A percentile compares a stretch with the other conserved stretches of the same genome.
Conservation (phyloP, 2,329 filamentous ascomycete genomes). For the Sporothrix humicola region DNA sequence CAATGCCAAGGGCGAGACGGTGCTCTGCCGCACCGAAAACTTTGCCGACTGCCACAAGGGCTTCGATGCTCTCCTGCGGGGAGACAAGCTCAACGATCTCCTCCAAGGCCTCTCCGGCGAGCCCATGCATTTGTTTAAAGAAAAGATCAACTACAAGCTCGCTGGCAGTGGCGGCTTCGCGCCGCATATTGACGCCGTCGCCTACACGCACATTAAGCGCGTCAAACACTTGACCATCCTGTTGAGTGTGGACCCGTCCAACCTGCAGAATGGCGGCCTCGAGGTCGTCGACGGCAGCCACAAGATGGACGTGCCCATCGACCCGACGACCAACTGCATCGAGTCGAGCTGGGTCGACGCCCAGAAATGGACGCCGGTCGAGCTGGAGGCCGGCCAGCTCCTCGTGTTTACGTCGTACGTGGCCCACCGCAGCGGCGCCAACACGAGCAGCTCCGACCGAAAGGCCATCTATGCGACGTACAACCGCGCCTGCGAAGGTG, state of each 20-base stretch:
- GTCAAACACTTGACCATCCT: slow-evolving; percentile 32
- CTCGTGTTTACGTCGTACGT: slow-evolving; percentile 29
- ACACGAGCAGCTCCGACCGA: slow-evolving; percentile 29
- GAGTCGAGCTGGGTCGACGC: slow-evolving; percentile 17
- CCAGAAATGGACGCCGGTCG: slow-evolving; percentile 17
- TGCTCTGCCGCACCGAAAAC: slow-evolving; percentile 32
- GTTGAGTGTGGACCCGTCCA: slow-evolving; percentile 25
- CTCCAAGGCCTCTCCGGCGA: background rate
- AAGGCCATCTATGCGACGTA: slow-evolving; percentile 31
- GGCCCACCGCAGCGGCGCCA: slow-evolving; percentile 30
- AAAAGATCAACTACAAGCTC: slow-evolving; percentile 21
- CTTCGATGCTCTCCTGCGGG: slow-evolving; percentile 12
- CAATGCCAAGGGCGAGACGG: slow-evolving; percentile 25
- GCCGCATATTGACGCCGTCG: slow-evolving; percentile 30
- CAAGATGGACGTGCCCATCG: slow-evolving; percentile 21
- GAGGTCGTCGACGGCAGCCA: slow-evolving; percentile 31
- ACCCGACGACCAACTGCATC: slow-evolving; percentile 28
- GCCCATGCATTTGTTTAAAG: slow-evolving; percentile 11
- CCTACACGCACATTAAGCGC: slow-evolving; percentile 30
- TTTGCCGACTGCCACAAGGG: slow-evolving; percentile 30
- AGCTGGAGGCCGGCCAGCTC: slow-evolving; percentile 18
- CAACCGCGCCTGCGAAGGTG: slow-evolving; percentile 27
- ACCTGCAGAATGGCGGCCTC: slow-evolving; percentile 29
- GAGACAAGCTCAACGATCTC: background rate
- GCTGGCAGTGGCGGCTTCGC: slow-evolving; percentile 28